Evolutionary conservation across 192 early-diverging fungal species (phyloP).

Genomic region (Pilobolus umbonatus): DNA sequence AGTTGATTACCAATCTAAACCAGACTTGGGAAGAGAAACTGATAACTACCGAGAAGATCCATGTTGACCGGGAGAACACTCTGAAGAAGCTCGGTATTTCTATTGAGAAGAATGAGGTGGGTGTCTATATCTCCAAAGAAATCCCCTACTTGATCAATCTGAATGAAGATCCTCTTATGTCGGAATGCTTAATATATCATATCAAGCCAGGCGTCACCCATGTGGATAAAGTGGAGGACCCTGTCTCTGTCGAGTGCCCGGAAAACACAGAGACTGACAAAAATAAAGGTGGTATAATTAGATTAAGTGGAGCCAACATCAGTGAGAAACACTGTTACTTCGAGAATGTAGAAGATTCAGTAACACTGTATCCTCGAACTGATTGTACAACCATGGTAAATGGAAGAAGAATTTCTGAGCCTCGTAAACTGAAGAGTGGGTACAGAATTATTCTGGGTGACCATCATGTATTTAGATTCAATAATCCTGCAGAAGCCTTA

Average conservation of each 20-base stretch:
- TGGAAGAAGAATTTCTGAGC: slow-evolving; percentile 57
- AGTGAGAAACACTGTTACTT: slow-evolving; percentile 68
- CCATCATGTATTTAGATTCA: slow-evolving; percentile 81
- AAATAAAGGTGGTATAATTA: slow-evolving; percentile 32
- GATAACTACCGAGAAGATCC: slow-evolving; percentile 62
- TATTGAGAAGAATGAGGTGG: slow-evolving; percentile 64
- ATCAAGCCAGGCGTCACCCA: slow-evolving; percentile 67
- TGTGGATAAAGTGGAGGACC: slow-evolving; percentile 51
- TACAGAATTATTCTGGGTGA: slow-evolving; percentile 77
- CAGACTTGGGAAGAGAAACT: slow-evolving; percentile 84
- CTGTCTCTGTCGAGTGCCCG: slow-evolving; percentile 6
- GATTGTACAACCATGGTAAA: slow-evolving; percentile 72
- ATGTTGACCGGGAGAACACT: slow-evolving; percentile 65
- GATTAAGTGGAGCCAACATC: slow-evolving; percentile 56
- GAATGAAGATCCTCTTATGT: slow-evolving; percentile 85
- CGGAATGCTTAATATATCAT: slow-evolving; percentile 87
- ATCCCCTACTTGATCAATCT: slow-evolving; percentile 86
- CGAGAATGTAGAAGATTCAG: slow-evolving; percentile 54
- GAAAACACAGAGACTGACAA: slow-evolving; percentile 1
- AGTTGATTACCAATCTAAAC: slow-evolving; percentile 79
- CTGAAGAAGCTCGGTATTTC: slow-evolving; percentile 77
- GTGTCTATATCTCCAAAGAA: slow-evolving; percentile 70
- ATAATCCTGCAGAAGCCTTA: slow-evolving; percentile 78
- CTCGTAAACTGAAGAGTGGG: slow-evolving; percentile 59
- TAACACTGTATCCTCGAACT: slow-evolving; percentile 57